Evolutionary conservation across 78 protist genomes (phyloP), one percentile per base, ranked within the genome.

Genomic region (Dictyostelium discoideum): DNA sequence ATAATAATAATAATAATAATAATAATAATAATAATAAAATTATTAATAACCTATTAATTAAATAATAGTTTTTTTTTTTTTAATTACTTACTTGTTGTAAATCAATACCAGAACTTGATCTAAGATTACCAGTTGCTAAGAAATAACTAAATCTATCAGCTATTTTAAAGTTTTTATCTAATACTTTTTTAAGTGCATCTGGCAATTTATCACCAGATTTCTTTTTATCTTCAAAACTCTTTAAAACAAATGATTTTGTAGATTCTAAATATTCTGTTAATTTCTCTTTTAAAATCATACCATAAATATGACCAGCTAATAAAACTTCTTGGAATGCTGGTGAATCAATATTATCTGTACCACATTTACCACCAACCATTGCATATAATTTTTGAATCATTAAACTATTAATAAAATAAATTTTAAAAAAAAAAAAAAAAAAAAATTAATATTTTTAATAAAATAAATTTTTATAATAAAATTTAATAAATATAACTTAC

Each of bases 41-140:
- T 46, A 9, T 9, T 76, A 39, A 29, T 39, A 14, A 5, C 2
- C 39, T 4, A 4, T 9, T 76, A 29, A 54, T 37, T 76, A 40
- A 7, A 60, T 89, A 80, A 32, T 32, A 3, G n/a, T 18, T 8
- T 89, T 8, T 32, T 14, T 39, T 32, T 78, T 26, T 29, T 48
- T 10, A 6, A 42, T 40, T 77, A 94, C 77, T 57, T 32, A 89
- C 97, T 96, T 98, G 99, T 87, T 82, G 88, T 93, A 98, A 78
- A 77, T 99, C 99, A 32, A 99, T 93, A n/a, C 99, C 99, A 14
- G 98, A 40, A 39, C 26, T 60, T 16, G 97, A 57, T 20, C 13
- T 46, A 20, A 98, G 74, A 92, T 98, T 98, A 57, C 99, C 99
- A 4, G 99, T 99, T 22, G 98, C 92, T 39, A 98, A 54, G 37